Percentiles rank a stretch among this genome's conserved stretches.
phyloP scores from a whole-genome alignment of 2,329 filamentous ascomycete species.

The Reticulascus tulasneorum region DNA sequence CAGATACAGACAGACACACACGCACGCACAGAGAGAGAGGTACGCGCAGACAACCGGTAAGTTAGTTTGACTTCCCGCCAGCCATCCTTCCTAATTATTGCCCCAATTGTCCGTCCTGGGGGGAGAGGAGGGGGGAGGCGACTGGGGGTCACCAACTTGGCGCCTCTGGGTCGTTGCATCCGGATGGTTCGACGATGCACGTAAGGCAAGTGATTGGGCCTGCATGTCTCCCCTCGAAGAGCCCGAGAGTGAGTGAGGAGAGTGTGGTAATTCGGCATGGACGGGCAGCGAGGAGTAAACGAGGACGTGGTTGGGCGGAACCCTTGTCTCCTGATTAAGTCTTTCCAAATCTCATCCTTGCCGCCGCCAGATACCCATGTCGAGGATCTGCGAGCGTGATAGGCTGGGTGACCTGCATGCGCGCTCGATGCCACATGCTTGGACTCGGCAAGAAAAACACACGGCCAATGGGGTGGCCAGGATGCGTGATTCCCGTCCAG shows the following conservation, averaged over 20 bases:
- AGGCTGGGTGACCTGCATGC: constrained; percentile 12
- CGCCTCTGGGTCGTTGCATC: constrained; percentile 22
- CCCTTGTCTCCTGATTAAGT: constrained; percentile 9
- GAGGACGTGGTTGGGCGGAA: constrained; percentile 21
- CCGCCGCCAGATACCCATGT: constrained; percentile 14
- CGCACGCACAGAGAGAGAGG: no score
- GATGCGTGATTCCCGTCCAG: constrained; percentile 34
- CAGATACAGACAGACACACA: no score
- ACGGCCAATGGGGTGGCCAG: constrained; percentile 32
- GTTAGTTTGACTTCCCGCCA: no score
- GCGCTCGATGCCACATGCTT: constrained; percentile 13
- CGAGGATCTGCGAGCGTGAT: constrained; percentile 23
- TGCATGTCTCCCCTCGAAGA: background rate
- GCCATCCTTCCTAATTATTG: no score
- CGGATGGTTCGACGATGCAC: constrained; percentile 17
- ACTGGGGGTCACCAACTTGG: constrained; percentile 22
- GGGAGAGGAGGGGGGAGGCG: no score
- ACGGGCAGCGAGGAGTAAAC: constrained; percentile 24
- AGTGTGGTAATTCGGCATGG: constrained; percentile 4
- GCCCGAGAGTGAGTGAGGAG: constrained; percentile 4
- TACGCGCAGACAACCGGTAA: no score
- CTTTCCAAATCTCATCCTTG: constrained; percentile 23
- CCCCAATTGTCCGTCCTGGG: no score
- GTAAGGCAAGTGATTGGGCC: constrained; percentile 12
- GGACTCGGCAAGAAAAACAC: constrained; percentile 20